These are phyloP conservation scores for Cadophora malorum DNA, from an alignment of 2,329 filamentous ascomycete species.

Conservation along the genomic window DNA sequence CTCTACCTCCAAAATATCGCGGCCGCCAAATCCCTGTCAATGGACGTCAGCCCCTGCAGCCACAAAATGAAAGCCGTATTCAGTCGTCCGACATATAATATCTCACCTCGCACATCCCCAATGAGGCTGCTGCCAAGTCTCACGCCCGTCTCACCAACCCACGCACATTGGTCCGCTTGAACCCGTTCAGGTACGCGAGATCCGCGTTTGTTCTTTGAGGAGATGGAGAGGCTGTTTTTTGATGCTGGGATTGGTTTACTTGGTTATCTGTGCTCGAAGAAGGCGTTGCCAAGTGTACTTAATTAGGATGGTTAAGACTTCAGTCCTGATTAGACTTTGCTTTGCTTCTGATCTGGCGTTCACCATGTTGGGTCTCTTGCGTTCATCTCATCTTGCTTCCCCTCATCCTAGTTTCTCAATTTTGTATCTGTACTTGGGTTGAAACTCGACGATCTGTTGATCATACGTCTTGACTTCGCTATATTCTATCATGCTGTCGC, in stretches of 20 bases:
- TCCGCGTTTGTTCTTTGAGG: conserved; percentile 10
- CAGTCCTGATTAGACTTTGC: neutral
- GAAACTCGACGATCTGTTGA: neutral
- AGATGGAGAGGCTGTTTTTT: conserved; percentile 5
- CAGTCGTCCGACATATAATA: neutral
- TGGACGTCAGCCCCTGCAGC: conserved; percentile 8
- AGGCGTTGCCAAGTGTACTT: conserved; percentile 2
- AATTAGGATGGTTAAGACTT: neutral
- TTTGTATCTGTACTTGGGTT: neutral
- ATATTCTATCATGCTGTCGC: neutral
- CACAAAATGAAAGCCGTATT: conserved; percentile 4
- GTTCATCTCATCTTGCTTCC: neutral
- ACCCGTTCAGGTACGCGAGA: conserved; percentile 14
- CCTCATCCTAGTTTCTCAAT: neutral
- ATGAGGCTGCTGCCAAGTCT: conserved; percentile 2
- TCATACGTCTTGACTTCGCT: neutral
- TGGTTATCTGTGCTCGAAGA: conserved; percentile 5
- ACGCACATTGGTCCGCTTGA: neutral
- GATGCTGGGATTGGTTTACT: neutral
- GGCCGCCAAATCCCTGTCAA: neutral
- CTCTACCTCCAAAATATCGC: neutral
- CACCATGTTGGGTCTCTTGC: neutral
- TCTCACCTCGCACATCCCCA: conserved; percentile 10
- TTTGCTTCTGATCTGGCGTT: conserved; percentile 5
- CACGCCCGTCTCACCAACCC: conserved; percentile 1